These are phyloP conservation scores for Radiomyces spectabilis DNA, from an alignment of 192 early-diverging fungal species.

Conservation along the genomic window DNA sequence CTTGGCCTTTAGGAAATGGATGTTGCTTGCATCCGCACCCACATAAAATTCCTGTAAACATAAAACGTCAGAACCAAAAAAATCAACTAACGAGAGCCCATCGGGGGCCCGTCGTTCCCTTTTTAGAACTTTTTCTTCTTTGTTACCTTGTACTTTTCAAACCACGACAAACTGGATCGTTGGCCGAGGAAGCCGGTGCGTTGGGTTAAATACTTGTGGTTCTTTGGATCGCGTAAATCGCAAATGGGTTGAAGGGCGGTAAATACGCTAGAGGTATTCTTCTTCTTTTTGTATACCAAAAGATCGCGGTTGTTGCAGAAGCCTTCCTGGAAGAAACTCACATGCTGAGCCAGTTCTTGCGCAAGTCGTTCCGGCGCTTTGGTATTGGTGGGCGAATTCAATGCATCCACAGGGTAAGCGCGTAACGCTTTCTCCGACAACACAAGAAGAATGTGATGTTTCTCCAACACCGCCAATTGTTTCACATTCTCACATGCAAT, in stretches of 20 bases:
- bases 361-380: slow-evolving; percentile 32
- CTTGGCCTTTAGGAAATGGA: slow-evolving; percentile 83
- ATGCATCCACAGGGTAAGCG: slow-evolving; percentile 69
- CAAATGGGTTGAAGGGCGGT: slow-evolving; percentile 14
- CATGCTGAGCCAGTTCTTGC: slow-evolving; percentile 13
- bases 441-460: slow-evolving; percentile 72
- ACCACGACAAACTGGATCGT: slow-evolving; percentile 6
- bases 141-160: slow-evolving; percentile 22
- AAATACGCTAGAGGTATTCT: slow-evolving; percentile 15
- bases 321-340: slow-evolving; percentile 22
- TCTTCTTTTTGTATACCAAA: slow-evolving; percentile 16
- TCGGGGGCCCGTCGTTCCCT: neutral
- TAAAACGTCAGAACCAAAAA: neutral
- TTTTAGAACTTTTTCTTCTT: neutral
- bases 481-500: slow-evolving; percentile 66
- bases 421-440: slow-evolving; percentile 71
- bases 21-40: slow-evolving; percentile 77
- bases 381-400: slow-evolving; percentile 52
- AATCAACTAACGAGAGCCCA: slow-evolving; percentile 4
- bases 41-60: slow-evolving; percentile 86
- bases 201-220: slow-evolving; percentile 7
- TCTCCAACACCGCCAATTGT: slow-evolving; percentile 80
- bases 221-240: slow-evolving; percentile 22
- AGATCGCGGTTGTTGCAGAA: slow-evolving; percentile 22
- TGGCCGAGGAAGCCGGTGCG: neutral